Conservation (phyloP, 2,329 filamentous ascomycete genomes). For the Trichoderma sp. region DNA sequence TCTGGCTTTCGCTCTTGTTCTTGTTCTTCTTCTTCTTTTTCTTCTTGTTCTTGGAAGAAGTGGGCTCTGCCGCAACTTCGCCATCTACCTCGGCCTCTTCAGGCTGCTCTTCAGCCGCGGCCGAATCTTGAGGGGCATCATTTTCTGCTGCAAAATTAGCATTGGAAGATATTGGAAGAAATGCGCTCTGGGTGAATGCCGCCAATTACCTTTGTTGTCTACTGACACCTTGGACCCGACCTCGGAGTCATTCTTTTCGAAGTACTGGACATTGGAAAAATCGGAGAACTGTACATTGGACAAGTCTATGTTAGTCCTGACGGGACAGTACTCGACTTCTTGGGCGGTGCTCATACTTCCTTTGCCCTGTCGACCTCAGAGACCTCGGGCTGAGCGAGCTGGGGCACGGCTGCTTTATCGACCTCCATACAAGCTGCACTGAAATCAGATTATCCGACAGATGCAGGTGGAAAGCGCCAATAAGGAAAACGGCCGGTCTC, state of each 20-base stretch:
- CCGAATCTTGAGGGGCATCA: constrained; percentile 7
- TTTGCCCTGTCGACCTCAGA: constrained; percentile 30
- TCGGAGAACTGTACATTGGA: constrained; percentile 42
- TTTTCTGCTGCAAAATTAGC: not conserved
- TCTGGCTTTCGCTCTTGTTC: constrained; percentile 25
- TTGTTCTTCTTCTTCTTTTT: constrained; percentile 26
- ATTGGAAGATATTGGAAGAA: not conserved
- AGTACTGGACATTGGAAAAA: constrained; percentile 45
- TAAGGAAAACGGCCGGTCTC: constrained; percentile 20
- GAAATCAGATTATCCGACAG: constrained; percentile 35
- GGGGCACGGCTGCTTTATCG: constrained; percentile 36
- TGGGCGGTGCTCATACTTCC: constrained; percentile 44
- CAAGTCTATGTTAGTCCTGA: constrained; percentile 40
- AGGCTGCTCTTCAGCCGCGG: constrained; percentile 15
- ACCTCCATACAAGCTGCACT: constrained; percentile 33
- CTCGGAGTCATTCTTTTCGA: constrained; percentile 35
- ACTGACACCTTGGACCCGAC: constrained; percentile 15
- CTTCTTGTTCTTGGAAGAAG: constrained; percentile 22
- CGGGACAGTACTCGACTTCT: constrained; percentile 40
- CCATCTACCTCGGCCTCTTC: constrained; percentile 16
- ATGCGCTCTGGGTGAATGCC: not conserved
- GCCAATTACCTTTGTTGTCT: constrained; percentile 16
- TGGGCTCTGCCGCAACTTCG: constrained; percentile 8
- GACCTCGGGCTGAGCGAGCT: constrained; percentile 27
- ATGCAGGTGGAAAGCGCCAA: constrained; percentile 30